These are phyloP conservation scores for Baorangia bicolor DNA, from an alignment of 768 basidiomycete species.

Conservation along the genomic window DNA sequence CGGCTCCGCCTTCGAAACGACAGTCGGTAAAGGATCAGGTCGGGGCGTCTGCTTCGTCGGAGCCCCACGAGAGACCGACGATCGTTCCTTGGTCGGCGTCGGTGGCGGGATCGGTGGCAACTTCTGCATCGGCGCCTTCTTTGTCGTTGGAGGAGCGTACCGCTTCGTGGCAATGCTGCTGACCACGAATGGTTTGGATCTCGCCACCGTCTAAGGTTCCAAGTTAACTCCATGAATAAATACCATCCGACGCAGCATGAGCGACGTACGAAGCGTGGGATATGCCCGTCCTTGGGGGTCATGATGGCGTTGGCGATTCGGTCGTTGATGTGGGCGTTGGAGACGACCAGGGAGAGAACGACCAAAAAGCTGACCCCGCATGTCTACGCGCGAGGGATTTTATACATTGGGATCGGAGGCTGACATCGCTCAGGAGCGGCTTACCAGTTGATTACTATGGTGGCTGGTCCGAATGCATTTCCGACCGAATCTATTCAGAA, in stretches of 20 bases:
- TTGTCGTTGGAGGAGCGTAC: background rate
- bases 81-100: background rate
- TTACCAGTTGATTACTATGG: background rate
- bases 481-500: background rate
- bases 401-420: background rate
- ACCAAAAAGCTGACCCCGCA: background rate
- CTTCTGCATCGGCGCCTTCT: background rate
- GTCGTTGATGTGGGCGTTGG: background rate
- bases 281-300: background rate
- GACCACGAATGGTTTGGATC: conserved; percentile 12
- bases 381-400: background rate
- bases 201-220: background rate
- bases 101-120: background rate
- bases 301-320: background rate
- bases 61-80: background rate
- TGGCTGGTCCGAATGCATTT: background rate
- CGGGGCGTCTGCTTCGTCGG: background rate
- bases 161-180: background rate
- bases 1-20: background rate
- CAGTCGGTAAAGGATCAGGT: background rate
- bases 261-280: background rate
- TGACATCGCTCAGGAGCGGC: background rate
- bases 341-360: background rate
- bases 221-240: background rate
- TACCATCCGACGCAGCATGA: background rate